phyloP scores from a whole-genome alignment of 2,329 filamentous ascomycete species.

The Tolypocladium nubicola region DNA sequence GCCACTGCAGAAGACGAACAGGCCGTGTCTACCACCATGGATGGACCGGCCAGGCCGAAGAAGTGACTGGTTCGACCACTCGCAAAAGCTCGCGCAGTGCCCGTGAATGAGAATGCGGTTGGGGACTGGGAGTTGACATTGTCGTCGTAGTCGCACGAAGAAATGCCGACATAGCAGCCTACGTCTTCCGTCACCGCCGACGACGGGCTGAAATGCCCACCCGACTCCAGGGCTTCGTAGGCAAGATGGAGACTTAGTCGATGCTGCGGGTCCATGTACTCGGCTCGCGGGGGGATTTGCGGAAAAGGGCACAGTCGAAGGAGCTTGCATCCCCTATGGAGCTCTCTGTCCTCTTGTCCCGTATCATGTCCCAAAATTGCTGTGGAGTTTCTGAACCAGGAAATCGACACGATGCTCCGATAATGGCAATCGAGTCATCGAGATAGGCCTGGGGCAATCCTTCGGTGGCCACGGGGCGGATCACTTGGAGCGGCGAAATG shows the following conservation, averaged over 20 bases:
- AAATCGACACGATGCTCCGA: conserved; percentile 1
- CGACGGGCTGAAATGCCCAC: conserved; percentile 7
- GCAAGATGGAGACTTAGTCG: conserved; percentile 20
- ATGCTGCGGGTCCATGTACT: conserved; percentile 22
- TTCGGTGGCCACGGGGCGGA: background rate
- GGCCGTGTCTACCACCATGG: conserved; percentile 23
- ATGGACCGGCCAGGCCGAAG: conserved; percentile 25
- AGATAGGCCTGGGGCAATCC: background rate
- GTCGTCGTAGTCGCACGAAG: conserved; percentile 13
- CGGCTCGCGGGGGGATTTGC: conserved; percentile 14
- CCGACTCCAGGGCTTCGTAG: conserved; percentile 19
- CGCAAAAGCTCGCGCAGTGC: conserved; percentile 20
- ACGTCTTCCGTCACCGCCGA: conserved; percentile 1
- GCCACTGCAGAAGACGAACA: conserved; percentile 25
- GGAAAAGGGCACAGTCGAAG: conserved; percentile 19
- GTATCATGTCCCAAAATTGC: conserved; percentile 9
- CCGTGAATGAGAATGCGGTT: conserved; percentile 20
- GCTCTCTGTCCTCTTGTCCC: background rate
- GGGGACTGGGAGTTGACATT: conserved; percentile 12
- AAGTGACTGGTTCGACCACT: conserved; percentile 20
- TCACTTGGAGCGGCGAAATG: background rate
- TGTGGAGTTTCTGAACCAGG: background rate
- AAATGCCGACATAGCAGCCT: conserved; percentile 15
- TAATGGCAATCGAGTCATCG: background rate
- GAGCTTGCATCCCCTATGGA: conserved; percentile 8